Evolutionary conservation across 306 rosid species (phyloP), one percentile per base, ranked within the genome.

Genomic region (Astragalus glycyphyllos): DNA sequence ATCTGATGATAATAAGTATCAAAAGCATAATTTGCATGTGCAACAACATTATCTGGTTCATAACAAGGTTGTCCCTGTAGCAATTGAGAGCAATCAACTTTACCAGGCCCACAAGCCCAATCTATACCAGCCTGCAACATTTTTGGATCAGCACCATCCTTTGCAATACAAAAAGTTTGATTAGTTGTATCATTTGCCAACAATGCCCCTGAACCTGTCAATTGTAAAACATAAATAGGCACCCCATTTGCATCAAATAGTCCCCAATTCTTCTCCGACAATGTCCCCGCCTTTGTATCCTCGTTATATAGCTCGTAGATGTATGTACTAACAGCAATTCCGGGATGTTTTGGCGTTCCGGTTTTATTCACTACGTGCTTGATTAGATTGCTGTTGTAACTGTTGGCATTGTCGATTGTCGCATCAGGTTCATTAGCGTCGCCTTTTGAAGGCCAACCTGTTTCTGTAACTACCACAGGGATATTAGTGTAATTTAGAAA

Each of bases 81-180:
- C 80, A 95, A 68, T 20, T 83, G 68, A 56, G 96, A 82, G 77
- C 97, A 95, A 68, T 91, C 92, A 59, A 95, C 99, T 76, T 86
- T 89, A 54, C 96, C 99, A 11, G 97, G 86, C 65, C 99, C 99
- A 81, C 99, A 89, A 29, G 99, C 99, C 97, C 97, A 94, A 76
- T 94, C 99, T 1, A 94, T 71, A 5, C 96, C 99, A 70, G 99
- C 99, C 80, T 94, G 99, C 72, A 94, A 79, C 97, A 94, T 89
- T 82, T 86, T 89, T 1, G 77, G 51, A 73, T 90, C 97, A 9
- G 96, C 87, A 8, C 92, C 92, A 8, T 86, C 89, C 78, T 84
- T 94, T 4, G 88, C 90, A 11, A 88, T 55, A 64, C 99, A 94
- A 58, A 53, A 88, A 50, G 92, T 87, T 69, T 81, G 87, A 62